Conservation (phyloP, 352 stramenopile genomes). For the Pythium rishiriense region DNA sequence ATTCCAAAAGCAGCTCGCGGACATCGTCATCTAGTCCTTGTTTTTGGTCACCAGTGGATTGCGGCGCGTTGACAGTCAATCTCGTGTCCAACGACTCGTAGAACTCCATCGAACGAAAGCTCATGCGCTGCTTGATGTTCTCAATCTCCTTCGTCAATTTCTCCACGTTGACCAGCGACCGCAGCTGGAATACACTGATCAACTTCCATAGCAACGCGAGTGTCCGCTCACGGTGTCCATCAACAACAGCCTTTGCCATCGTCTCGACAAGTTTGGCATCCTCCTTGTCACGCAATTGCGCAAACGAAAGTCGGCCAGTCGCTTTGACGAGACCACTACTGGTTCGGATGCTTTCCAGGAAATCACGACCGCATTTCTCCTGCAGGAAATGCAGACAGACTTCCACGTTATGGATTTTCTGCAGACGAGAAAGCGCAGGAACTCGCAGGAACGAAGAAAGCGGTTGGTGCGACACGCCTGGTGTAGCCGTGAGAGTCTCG, state of each 20-base stretch:
- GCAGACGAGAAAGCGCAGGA: constrained; percentile 91
- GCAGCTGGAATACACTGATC: constrained; percentile 90
- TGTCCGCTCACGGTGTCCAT: constrained; percentile 94
- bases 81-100: constrained; percentile 32
- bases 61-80: constrained; percentile 11
- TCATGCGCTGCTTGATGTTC: constrained; percentile 68
- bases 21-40: constrained; percentile 40
- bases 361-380: constrained; percentile 60
- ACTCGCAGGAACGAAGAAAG: constrained; percentile 90
- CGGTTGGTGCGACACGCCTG: constrained; percentile 3
- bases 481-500: constrained; percentile 77
- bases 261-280: constrained; percentile 61
- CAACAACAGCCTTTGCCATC: constrained; percentile 94
- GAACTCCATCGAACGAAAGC: constrained; percentile 62
- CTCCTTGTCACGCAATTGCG: constrained; percentile 46
- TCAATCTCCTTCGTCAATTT: constrained; percentile 80
- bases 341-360: constrained; percentile 48
- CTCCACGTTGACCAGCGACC: constrained; percentile 77
- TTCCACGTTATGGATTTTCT: constrained; percentile 97
- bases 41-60: constrained; percentile 39
- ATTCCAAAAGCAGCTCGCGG: constrained; percentile 84
- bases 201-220: constrained; percentile 95
- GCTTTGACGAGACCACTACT: constrained; percentile 1
- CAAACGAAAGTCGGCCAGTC: constrained; percentile 32
- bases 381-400: constrained; percentile 87